A percentile compares a stretch with the other conserved stretches of the same genome.
phyloP scores from a whole-genome alignment of 2,329 filamentous ascomycete genomes.

The Botrytis pseudocinerea region DNA sequence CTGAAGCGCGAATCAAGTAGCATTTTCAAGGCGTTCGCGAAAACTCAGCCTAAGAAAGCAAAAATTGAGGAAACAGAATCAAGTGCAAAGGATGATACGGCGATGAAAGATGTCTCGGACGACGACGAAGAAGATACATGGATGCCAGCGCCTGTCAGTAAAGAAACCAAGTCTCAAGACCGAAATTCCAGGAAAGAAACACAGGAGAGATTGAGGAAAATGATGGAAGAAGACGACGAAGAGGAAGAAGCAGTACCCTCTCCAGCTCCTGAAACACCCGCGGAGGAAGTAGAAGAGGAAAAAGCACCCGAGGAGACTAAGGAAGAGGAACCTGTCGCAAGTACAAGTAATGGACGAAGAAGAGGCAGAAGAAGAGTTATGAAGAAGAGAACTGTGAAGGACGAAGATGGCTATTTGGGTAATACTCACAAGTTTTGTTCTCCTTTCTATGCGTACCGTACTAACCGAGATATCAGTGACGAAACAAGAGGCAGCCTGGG shows the following conservation, averaged over 20 bases:
- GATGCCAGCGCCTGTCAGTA: constrained; percentile 40
- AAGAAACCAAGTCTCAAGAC: constrained; percentile 38
- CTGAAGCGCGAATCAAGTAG: constrained; percentile 62
- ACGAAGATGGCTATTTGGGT: constrained; percentile 90
- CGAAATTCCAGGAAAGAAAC: constrained; percentile 58
- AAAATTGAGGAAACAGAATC: constrained; percentile 47
- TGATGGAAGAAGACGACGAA: constrained; percentile 74
- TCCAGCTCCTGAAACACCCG: constrained; percentile 25
- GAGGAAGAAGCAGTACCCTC: constrained; percentile 48
- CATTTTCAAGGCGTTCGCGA: constrained; percentile 80
- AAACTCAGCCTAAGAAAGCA: constrained; percentile 63
- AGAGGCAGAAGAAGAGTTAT: constrained; percentile 77
- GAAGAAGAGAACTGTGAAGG: constrained; percentile 84
- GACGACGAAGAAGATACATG: constrained; percentile 52
- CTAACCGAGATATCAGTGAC: constrained; percentile 60
- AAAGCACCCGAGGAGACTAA: constrained; percentile 47
- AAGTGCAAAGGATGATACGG: constrained; percentile 51
- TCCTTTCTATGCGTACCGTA: background rate
- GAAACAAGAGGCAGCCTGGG: constrained; percentile 81
- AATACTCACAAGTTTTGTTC: constrained; percentile 30
- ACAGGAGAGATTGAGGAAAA: constrained; percentile 65
- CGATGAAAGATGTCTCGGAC: constrained; percentile 58
- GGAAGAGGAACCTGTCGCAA: constrained; percentile 47
- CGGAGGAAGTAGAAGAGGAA: constrained; percentile 42
- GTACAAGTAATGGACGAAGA: constrained; percentile 62